Percentiles rank a stretch among this genome's conserved stretches.
Evolutionary conservation across 805 yeast genomes (phyloP).

Genomic region (Priceomyces melissophilus): DNA sequence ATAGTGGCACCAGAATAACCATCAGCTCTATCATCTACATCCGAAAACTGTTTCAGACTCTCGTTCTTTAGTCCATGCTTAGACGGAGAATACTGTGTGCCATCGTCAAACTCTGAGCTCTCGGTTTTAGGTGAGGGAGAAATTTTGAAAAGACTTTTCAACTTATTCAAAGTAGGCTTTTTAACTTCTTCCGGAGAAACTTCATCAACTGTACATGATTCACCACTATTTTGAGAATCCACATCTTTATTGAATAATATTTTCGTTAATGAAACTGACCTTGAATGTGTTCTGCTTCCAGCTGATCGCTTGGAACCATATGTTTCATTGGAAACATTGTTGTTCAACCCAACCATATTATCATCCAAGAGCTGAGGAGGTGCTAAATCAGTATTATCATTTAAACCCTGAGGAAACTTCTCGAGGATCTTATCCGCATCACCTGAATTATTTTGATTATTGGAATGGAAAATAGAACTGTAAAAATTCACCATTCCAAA

Average conservation of each 20-base stretch:
- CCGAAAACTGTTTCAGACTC: neutral
- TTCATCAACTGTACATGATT: constrained; percentile 5
- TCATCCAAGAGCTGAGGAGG: neutral
- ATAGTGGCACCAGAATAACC: neutral
- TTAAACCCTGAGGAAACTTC: neutral
- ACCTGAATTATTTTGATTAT: neutral
- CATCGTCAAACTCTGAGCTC: neutral
- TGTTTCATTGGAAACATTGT: neutral
- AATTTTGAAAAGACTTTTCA: constrained; percentile 27
- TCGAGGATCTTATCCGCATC: neutral
- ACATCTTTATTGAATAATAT: constrained; percentile 24
- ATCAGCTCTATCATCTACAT: constrained; percentile 5
- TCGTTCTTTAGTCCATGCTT: neutral
- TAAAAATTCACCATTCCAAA: constrained; percentile 4
- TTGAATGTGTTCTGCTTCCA: constrained; percentile 9
- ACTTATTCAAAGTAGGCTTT: constrained; percentile 22
- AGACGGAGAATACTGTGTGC: neutral
- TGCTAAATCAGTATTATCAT: neutral
- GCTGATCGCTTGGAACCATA: neutral
- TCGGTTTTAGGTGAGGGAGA: constrained; percentile 9
- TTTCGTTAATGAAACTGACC: constrained; percentile 26
- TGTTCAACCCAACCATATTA: neutral
- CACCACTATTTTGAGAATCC: neutral
- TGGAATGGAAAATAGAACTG: constrained; percentile 3
- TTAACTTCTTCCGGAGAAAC: constrained; percentile 11